Conservation (phyloP, 2,329 filamentous ascomycete genomes). For the Malbranchea cinnamomea region DNA sequence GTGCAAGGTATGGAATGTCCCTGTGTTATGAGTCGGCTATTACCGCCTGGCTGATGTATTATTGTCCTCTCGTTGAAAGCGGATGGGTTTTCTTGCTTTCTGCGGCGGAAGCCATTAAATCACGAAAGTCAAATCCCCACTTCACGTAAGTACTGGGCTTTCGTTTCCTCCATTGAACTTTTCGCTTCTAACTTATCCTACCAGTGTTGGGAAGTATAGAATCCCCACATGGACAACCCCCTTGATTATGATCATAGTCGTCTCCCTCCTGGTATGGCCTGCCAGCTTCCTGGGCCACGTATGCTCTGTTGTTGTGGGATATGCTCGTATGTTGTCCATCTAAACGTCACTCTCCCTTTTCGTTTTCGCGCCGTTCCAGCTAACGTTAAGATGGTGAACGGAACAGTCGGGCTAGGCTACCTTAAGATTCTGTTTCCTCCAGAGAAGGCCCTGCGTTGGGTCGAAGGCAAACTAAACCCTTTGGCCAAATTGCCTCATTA, state of each 20-base stretch:
- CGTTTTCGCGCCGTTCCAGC: not conserved
- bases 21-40: no score
- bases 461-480: slow-evolving; percentile 78
- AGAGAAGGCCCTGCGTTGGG: slow-evolving; percentile 72
- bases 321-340: slow-evolving; percentile 50
- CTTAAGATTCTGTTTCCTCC: slow-evolving; percentile 81
- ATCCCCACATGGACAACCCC: slow-evolving; percentile 91
- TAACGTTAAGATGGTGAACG: slow-evolving; percentile 7
- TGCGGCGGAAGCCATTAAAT: slow-evolving; percentile 71
- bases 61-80: slow-evolving; percentile 32
- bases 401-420: slow-evolving; percentile 65
- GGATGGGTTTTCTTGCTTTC: slow-evolving; percentile 88
- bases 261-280: slow-evolving; percentile 61
- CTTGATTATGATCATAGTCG: slow-evolving; percentile 57
- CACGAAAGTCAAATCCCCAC: slow-evolving; percentile 65
- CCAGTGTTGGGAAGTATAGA: slow-evolving; percentile 43
- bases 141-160: no score
- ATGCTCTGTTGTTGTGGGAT: slow-evolving; percentile 70
- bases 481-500: slow-evolving; percentile 77
- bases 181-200: slow-evolving; percentile 9
- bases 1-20: slow-evolving; percentile 51
- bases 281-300: slow-evolving; percentile 79
- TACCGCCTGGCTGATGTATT: no score
- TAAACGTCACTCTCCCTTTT: not conserved
- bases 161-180: slow-evolving; percentile 10